Evolutionary conservation across 208 protist species (phyloP).

Genomic region (Trypanosomatidae sp.): DNA sequence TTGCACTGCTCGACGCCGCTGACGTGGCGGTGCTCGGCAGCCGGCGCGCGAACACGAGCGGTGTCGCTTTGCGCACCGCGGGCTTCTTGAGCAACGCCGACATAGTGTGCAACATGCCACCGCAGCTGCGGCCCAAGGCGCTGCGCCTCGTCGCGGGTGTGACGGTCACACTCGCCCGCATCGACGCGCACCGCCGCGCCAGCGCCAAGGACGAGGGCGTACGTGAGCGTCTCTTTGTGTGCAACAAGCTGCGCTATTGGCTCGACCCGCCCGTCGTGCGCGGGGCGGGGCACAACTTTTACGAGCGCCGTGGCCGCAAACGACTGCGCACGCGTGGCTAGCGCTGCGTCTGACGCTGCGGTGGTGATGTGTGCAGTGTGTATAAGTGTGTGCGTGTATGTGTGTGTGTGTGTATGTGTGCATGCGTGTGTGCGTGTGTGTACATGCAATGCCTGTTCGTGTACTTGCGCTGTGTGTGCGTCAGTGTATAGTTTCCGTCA

Average conservation of each 20-base stretch:
- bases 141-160: constrained; percentile 53
- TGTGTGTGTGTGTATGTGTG: neutral
- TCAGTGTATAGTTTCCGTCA: too few relatives aligned
- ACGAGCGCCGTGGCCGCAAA: constrained; percentile 65
- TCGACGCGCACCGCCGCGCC: constrained; percentile 69
- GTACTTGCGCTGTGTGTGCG: too few relatives aligned
- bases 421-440: constrained; percentile 3
- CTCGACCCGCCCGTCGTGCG: constrained; percentile 70
- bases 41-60: constrained; percentile 33
- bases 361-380: neutral
- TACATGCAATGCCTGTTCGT: neutral
- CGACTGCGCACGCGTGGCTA: constrained; percentile 9
- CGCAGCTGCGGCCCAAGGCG: constrained; percentile 75
- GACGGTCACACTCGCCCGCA: constrained; percentile 52
- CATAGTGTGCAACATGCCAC: constrained; percentile 61
- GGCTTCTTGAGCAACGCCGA: constrained; percentile 83
- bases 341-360: neutral
- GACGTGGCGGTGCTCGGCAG: constrained; percentile 66
- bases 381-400: neutral
- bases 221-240: constrained; percentile 32
- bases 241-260: constrained; percentile 61
- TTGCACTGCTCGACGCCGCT: constrained; percentile 54
- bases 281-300: constrained; percentile 77
- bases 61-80: constrained; percentile 61
- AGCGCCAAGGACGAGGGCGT: constrained; percentile 54